Percentiles rank a stretch among this genome's conserved stretches.
Conservation (phyloP, 2,329 filamentous ascomycete species). For the Chalaropsis thielavioides region DNA sequence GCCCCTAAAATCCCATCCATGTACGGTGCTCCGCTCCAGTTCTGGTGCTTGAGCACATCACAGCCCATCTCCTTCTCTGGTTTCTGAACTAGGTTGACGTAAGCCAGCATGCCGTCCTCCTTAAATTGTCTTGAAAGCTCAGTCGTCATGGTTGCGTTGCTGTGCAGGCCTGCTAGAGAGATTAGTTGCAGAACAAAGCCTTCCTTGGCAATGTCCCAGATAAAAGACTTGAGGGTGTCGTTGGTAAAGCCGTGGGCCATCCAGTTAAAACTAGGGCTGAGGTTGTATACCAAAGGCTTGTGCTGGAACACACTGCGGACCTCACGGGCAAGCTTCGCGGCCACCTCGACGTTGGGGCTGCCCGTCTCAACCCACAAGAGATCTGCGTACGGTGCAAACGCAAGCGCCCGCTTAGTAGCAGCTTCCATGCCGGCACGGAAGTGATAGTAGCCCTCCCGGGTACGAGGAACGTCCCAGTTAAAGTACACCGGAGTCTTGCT, state of each 20-base stretch:
- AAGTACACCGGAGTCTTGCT: conserved; percentile 59
- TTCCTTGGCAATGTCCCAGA: conserved; percentile 89
- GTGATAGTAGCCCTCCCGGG: conserved; percentile 87
- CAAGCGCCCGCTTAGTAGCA: conserved; percentile 83
- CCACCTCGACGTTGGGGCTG: conserved; percentile 68
- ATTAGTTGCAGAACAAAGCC: conserved; percentile 61
- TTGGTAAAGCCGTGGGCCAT: conserved; percentile 85
- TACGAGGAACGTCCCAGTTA: conserved; percentile 83
- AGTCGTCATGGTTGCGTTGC: conserved; percentile 47
- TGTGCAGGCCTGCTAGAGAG: conserved; percentile 51
- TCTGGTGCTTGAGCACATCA: conserved; percentile 90
- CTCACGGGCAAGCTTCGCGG: conserved; percentile 56
- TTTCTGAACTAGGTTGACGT: conserved; percentile 84
- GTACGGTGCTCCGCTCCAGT: conserved; percentile 56
- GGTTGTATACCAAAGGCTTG: conserved; percentile 92
- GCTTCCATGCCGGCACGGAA: conserved; percentile 71
- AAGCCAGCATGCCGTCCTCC: conserved; percentile 87
- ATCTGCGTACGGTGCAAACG: conserved; percentile 84
- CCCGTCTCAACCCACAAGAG: conserved; percentile 96
- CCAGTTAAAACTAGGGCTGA: conserved; percentile 97
- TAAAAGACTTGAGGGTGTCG: conserved; percentile 70
- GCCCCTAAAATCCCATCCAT: conserved; percentile 81
- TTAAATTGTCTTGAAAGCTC: conserved; percentile 75
- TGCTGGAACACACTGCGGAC: conserved; percentile 56
- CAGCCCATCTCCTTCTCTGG: conserved; percentile 81